A percentile compares a stretch with the other conserved stretches of the same genome.
phyloP scores from a whole-genome alignment of 129 eudicot species.

The Solidago caesia region DNA sequence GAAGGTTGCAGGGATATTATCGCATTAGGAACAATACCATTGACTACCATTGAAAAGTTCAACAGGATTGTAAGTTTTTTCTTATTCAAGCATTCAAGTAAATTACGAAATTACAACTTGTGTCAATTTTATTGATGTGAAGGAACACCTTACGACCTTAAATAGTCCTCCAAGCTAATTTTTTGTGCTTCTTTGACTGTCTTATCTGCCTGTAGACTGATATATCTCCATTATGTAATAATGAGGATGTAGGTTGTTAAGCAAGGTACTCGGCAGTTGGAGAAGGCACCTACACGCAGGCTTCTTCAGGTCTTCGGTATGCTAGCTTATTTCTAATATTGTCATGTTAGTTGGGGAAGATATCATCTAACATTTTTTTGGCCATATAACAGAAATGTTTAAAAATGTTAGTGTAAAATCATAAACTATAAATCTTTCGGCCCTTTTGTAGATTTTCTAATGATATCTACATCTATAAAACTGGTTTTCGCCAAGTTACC shows the following conservation, averaged over 20 bases:
- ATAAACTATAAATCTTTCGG: no score
- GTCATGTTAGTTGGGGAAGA: slow-evolving; percentile 9
- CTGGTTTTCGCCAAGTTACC: no score
- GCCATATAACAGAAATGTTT: background rate
- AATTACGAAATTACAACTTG: slow-evolving; percentile 6
- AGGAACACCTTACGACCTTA: slow-evolving; percentile 4
- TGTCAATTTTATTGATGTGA: background rate
- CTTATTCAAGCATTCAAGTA: background rate
- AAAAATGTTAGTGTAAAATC: background rate
- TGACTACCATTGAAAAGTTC: slow-evolving; percentile 90
- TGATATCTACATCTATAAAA: no score
- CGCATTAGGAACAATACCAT: slow-evolving; percentile 86
- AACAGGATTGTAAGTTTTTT: slow-evolving; percentile 73
- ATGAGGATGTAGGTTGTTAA: slow-evolving; percentile 48
- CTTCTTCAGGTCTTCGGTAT: slow-evolving; percentile 91
- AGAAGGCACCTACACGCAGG: slow-evolving; percentile 63
- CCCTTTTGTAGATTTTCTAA: no score
- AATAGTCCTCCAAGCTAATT: slow-evolving; percentile 7
- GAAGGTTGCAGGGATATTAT: slow-evolving; percentile 76
- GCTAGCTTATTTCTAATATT: slow-evolving; percentile 31
- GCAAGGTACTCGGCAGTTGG: slow-evolving; percentile 61
- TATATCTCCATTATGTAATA: slow-evolving; percentile 6
- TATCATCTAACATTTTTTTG: background rate
- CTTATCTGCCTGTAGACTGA: slow-evolving; percentile 11
- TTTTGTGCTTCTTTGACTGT: slow-evolving; percentile 18